Evolutionary conservation across 179 eudicot genomes (phyloP).

Genomic region (Beta corolliflora): DNA sequence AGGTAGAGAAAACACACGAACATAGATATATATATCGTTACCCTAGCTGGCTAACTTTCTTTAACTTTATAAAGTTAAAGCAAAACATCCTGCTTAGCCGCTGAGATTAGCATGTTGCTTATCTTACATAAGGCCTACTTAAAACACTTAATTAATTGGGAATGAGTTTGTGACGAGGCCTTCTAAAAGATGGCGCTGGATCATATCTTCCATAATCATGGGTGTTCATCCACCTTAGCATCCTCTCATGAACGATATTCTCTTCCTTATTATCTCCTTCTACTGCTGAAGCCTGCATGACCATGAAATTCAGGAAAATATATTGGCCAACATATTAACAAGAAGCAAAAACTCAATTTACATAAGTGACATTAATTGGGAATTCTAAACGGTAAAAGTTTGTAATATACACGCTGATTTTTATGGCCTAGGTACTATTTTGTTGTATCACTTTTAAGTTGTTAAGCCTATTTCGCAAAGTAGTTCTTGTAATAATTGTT

Average conservation of each 20-base stretch:
- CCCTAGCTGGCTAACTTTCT: background rate
- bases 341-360: too few relatives aligned
- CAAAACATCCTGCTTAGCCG: constrained; percentile 11
- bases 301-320: background rate
- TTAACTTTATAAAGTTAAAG: background rate
- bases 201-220: constrained; percentile 74
- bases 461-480: too few relatives aligned
- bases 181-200: constrained; percentile 64
- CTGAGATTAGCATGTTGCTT: background rate
- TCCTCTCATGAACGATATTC: constrained; percentile 48
- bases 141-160: constrained; percentile 49
- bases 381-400: too few relatives aligned
- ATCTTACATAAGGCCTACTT: background rate
- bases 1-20: background rate
- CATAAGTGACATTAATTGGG: too few relatives aligned
- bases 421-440: too few relatives aligned
- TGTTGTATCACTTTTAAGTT: too few relatives aligned
- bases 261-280: constrained; percentile 19
- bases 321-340: too few relatives aligned
- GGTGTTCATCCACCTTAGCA: constrained; percentile 49
- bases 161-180: constrained; percentile 73
- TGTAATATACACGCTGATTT: too few relatives aligned
- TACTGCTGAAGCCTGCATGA: constrained; percentile 22
- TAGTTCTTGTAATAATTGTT: too few relatives aligned
- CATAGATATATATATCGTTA: background rate